Percentiles rank a stretch among this genome's conserved stretches.
Conservation (phyloP, 306 rosid genomes). For the Rosa persica region DNA sequence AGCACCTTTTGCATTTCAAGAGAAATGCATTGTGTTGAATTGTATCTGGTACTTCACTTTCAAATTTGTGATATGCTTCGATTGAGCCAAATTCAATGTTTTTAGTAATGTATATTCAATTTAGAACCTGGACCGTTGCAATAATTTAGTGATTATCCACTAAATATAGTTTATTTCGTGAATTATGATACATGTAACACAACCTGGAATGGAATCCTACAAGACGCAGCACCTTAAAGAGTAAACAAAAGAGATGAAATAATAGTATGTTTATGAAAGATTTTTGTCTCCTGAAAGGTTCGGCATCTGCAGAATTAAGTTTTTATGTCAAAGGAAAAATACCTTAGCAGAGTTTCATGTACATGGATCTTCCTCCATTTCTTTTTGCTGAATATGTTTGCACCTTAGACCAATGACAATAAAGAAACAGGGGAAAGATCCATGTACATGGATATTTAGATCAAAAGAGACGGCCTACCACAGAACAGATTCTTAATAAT, state of each 20-base stretch:
- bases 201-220: background rate
- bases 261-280: background rate
- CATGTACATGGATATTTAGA: background rate
- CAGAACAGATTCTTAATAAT: background rate
- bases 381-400: background rate
- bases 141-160: background rate
- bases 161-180: background rate
- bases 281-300: background rate
- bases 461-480: background rate
- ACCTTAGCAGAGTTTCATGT: background rate
- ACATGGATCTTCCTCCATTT: background rate
- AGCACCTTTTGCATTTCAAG: conserved; percentile 3
- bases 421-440: background rate
- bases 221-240: background rate
- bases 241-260: background rate
- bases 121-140: background rate
- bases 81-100: conserved; percentile 5
- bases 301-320: background rate
- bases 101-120: conserved; percentile 8
- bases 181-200: background rate
- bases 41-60: conserved; percentile 17
- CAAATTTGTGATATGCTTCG: conserved; percentile 18
- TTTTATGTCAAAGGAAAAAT: background rate
- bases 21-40: conserved; percentile 6
- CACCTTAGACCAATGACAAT: background rate